Evolutionary conservation across 2,329 filamentous ascomycete genomes (phyloP).

Genomic region (Ceratocystis eucalypticola): DNA sequence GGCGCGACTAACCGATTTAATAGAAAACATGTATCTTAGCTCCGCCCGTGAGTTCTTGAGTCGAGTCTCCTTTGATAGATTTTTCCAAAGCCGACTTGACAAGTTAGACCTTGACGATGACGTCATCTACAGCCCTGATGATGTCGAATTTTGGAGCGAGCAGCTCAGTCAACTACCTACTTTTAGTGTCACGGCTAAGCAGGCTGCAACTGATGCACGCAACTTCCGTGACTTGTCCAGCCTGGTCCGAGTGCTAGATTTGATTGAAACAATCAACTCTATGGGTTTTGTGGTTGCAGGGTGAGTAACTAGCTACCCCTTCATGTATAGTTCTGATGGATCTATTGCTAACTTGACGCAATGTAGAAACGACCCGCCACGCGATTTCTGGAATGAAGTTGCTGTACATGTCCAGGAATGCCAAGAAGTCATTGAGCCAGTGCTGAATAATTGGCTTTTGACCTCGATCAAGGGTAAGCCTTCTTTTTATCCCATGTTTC

Average conservation of each 20-base stretch:
- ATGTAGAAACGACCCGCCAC: conserved; percentile 27
- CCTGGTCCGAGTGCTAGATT: conserved; percentile 51
- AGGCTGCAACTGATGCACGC: conserved; percentile 41
- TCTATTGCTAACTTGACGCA: neutral
- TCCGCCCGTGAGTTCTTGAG: conserved; percentile 42
- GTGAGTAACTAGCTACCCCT: conserved; percentile 29
- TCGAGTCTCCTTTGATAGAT: conserved; percentile 36
- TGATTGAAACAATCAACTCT: conserved; percentile 52
- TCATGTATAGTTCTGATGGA: neutral
- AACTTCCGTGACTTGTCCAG: conserved; percentile 57
- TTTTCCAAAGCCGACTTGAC: conserved; percentile 30
- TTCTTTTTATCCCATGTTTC: neutral
- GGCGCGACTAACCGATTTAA: conserved; percentile 16
- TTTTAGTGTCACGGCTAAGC: conserved; percentile 26
- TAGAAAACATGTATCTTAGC: conserved; percentile 38
- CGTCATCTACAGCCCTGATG: conserved; percentile 26
- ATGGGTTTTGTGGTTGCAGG: conserved; percentile 38
- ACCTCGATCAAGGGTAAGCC: conserved; percentile 40
- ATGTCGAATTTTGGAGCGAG: conserved; percentile 30
- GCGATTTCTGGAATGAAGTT: conserved; percentile 42
- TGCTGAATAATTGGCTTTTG: conserved; percentile 53
- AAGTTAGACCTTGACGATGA: conserved; percentile 29
- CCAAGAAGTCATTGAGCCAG: conserved; percentile 43
- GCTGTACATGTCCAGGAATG: conserved; percentile 40
- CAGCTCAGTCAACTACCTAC: conserved; percentile 20